Evolutionary conservation across 768 basidiomycete species (phyloP).

Genomic region (Mycena polygramma): DNA sequence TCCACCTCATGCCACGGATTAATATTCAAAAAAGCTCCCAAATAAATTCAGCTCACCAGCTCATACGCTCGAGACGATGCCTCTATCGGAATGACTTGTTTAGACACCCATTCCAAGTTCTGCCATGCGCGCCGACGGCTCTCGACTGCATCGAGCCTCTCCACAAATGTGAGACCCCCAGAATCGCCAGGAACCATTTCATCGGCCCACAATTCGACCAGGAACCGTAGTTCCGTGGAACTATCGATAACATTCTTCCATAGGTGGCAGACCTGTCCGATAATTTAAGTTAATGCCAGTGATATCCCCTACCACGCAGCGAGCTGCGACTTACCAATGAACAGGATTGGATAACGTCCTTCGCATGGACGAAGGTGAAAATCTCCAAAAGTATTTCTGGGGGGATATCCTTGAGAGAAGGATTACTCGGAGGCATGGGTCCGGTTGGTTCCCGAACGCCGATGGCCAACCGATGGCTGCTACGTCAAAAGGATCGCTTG

Average conservation of each 20-base stretch:
- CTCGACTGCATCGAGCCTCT: slow-evolving; percentile 17
- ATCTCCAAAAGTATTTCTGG: slow-evolving; percentile 15
- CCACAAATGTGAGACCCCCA: neutral
- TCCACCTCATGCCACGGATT: neutral
- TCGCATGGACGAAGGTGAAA: neutral
- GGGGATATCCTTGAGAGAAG: neutral
- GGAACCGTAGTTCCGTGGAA: slow-evolving; percentile 52
- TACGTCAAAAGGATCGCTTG: too few species aligned
- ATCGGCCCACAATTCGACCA: slow-evolving; percentile 53
- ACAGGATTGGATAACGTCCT: neutral
- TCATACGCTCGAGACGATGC: slow-evolving; percentile 30
- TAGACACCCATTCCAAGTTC: slow-evolving; percentile 26
- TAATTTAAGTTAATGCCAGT: neutral
- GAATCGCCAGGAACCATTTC: slow-evolving; percentile 46
- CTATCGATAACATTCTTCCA: slow-evolving; percentile 38
- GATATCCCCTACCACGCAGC: neutral
- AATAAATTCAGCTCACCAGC: neutral
- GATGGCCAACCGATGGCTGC: too few species aligned
- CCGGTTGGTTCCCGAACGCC: too few species aligned
- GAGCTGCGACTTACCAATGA: neutral
- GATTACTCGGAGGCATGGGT: neutral
- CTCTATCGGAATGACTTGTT: slow-evolving; percentile 11
- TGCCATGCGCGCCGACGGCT: slow-evolving; percentile 26
- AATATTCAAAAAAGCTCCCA: neutral
- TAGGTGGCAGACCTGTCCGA: slow-evolving; percentile 48